Percentiles rank a stretch among this genome's conserved stretches.
phyloP scores from a whole-genome alignment of 257 asterid species.

The Solanum acaule region DNA sequence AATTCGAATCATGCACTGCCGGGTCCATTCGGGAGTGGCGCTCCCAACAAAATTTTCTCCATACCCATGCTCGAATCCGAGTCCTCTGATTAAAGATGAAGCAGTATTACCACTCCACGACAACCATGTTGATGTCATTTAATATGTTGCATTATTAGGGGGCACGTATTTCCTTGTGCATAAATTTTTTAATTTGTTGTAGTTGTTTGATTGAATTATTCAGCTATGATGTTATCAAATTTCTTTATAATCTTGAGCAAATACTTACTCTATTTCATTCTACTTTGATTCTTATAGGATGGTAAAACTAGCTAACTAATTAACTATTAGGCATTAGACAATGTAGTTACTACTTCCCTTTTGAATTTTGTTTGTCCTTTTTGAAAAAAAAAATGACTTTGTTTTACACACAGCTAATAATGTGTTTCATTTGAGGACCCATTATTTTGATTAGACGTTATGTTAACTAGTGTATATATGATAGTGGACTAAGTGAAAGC shows the following conservation, averaged over 20 bases:
- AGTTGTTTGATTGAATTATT: neutral
- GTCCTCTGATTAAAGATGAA: neutral
- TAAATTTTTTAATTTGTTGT: neutral
- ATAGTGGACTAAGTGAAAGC: neutral
- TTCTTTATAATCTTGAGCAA: neutral
- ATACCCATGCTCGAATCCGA: too few species aligned
- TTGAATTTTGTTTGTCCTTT: neutral
- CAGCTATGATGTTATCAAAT: neutral
- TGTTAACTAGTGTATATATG: neutral
- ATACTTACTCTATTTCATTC: neutral
- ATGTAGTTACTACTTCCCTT: neutral
- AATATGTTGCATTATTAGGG: neutral
- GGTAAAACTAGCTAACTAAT: neutral
- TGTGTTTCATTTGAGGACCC: neutral
- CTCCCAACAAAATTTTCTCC: neutral
- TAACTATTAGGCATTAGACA: neutral
- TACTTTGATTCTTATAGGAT: neutral
- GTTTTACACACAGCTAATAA: neutral
- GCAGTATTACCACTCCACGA: neutral
- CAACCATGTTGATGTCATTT: neutral
- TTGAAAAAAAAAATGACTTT: neutral
- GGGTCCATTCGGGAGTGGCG: accelerated
- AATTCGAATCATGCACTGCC: neutral
- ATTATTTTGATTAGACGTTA: neutral
- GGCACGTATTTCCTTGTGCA: neutral